phyloP scores from a whole-genome alignment of 192 early-diverging fungal species.

The Paraglomus brasilianum region DNA sequence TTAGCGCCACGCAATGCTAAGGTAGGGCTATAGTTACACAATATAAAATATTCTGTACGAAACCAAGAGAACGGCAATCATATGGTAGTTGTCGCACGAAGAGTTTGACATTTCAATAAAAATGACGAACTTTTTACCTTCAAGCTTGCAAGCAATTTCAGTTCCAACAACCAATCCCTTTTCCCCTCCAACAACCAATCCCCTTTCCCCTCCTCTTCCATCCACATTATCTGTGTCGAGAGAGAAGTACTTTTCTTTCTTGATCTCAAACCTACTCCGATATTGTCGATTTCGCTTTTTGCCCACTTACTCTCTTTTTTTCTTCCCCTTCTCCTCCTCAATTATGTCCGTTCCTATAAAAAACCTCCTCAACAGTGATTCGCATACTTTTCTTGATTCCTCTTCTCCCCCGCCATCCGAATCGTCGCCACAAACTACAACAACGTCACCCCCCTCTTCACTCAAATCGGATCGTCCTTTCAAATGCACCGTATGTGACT shows the following conservation, averaged over 20 bases:
- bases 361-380: constrained; percentile 21
- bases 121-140: too few species aligned
- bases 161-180: not conserved
- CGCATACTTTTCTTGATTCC: constrained; percentile 2
- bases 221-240: constrained; percentile 3
- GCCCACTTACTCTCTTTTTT: not conserved
- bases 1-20: too few species aligned
- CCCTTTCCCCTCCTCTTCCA: constrained; percentile 11
- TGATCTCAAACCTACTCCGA: not conserved
- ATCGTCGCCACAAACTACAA: not conserved
- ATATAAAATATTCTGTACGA: too few species aligned
- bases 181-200: constrained; percentile 17
- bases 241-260: constrained; percentile 12
- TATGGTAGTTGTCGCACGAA: too few species aligned
- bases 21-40: too few species aligned
- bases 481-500: not conserved
- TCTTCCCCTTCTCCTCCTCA: constrained; percentile 11
- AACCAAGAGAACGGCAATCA: too few species aligned
- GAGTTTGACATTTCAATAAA: too few species aligned
- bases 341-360: constrained; percentile 6
- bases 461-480: constrained; percentile 46
- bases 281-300: not conserved
- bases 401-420: constrained; percentile 36
- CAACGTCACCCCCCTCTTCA: constrained; percentile 31
- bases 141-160: too few species aligned